Base-by-base conservation (phyloP, 2,329 filamentous ascomycete genomes). In the Emmonsiellopsis sp. region DNA sequence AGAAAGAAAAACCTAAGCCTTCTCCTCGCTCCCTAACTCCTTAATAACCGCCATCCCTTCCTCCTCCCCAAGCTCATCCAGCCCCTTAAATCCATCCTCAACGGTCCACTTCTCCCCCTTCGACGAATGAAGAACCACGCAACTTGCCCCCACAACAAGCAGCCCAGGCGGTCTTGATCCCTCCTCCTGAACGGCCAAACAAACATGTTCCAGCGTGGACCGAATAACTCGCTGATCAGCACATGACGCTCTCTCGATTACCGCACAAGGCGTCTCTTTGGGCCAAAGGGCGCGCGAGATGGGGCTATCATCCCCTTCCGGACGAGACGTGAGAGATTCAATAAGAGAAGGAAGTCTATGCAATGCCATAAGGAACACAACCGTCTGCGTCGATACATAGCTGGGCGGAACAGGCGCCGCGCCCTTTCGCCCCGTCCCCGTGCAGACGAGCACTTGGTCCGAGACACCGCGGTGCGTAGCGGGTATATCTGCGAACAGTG, bases 371-470 rank as follows among this genome's bases (percentile, higher is more conserved):
- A 98, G 74, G 60, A 97, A 95, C 3, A 98, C 87, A 1, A 93
- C 87, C 0, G 93, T 97, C 54, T 91, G 80, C 7, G 81, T 86
- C 2, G 78, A 68, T 0, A 91, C 81, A 67, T 84, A 95, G 57
- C 84, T 84, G 0, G 93, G 93, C 35, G 90, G 89, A n/a, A 81
- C 75, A 0, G 90, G 90, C 0, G 89, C 77, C 52, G 82, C 86
- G 10, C 93, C 93, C 71, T 95, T 94, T 63, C 93, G 83, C 0
- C 93, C 93, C 0, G 93, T 98, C 0, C 93, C 93, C 0, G 93
- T 98, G 72, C 93, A 97, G n/a, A 98, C 81, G 30, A 98, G 78
- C 0, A 98, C 85, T 70, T 97, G 91, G 65, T 98, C 93, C 3
- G 89, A 86, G 0, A 95, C 87, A 44, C 87, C 87, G 5, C 93